These are phyloP conservation scores for Gaillardinia entomophila DNA, from an alignment of 805 yeast species.

Conservation along the genomic window DNA sequence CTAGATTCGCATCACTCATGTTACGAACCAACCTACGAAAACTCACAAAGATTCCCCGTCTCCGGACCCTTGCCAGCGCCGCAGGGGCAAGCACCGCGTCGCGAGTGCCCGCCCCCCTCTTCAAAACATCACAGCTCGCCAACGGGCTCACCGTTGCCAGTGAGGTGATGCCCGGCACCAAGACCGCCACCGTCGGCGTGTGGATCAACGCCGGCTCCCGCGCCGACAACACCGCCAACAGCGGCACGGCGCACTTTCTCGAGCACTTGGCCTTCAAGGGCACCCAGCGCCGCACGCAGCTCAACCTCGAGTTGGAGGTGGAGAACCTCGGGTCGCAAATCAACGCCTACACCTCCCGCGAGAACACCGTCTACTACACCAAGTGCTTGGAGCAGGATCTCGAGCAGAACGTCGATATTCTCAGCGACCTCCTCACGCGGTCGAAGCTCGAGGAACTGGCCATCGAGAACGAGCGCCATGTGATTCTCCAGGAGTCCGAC, in stretches of 20 bases:
- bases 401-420: slow-evolving; percentile 78
- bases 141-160: slow-evolving; percentile 95
- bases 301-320: slow-evolving; percentile 81
- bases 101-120: slow-evolving; percentile 16
- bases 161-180: slow-evolving; percentile 77
- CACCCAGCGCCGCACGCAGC: slow-evolving; percentile 73
- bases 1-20: no score
- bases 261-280: slow-evolving; percentile 98
- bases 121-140: slow-evolving; percentile 63
- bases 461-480: slow-evolving; percentile 93
- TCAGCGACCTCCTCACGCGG: slow-evolving; percentile 83
- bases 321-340: slow-evolving; percentile 96
- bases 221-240: slow-evolving; percentile 80
- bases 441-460: slow-evolving; percentile 79
- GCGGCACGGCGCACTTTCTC: slow-evolving; percentile 95
- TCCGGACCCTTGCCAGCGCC: slow-evolving; percentile 2
- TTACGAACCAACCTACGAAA: no score
- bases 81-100: background rate
- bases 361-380: slow-evolving; percentile 95
- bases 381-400: slow-evolving; percentile 78
- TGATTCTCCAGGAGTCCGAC: slow-evolving; percentile 91
- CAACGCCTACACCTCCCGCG: slow-evolving; percentile 98
- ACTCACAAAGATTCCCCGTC: no score
- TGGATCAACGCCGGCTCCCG: slow-evolving; percentile 99
- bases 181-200: slow-evolving; percentile 96